Base-by-base conservation (phyloP, 768 basidiomycete genomes). In the Suillus clintonianus region DNA sequence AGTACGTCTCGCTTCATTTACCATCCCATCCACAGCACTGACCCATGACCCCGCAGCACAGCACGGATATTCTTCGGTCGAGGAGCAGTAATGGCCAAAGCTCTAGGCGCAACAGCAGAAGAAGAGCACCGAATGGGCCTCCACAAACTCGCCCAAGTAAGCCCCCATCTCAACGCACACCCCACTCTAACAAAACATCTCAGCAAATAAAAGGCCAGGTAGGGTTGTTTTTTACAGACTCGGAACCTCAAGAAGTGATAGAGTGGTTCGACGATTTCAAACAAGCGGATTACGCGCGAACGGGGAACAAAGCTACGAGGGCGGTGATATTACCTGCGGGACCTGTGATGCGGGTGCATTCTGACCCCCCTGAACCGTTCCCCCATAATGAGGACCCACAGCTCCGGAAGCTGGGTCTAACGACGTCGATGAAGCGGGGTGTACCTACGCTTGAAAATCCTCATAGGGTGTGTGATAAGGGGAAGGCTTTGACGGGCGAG, bases 301-400 rank as follows among this genome's bases (percentile, higher is more conserved):
- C 91, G 67, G 95, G 95, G 51, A 95, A 95, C 74, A 75, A 79
- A 34, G 95, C 95, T 4, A 82, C 83, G 53, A 83, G 87, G 64
- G 90, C 90, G 0, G 85, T 97, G 62, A 79, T 82, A 37, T 81
- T 99, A 19, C 91, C 95, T 17, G 85, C 78, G 64, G 96, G 96
- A 41, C 94, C 97, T 24, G 86, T 98, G 61, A 85, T 95, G 89
- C 85, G 87, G 65, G 84, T 83, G 48, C 83, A 91, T 73, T 89
- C 91, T 3, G 89, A 91, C 66, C 91, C 90, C 0, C 86, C 90
- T 43, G 90, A 95, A 68, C 91, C 94, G 3, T 96, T 99, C 77
- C 95, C 97, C 42, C 95, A 98, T 76, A 95, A 95, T 70, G 95
- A 99, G 80, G 97, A 99, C 66, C 95, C 96, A 24, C 97, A 99